Evolutionary conservation across 148 eudicot species (phyloP).

Genomic region (Heliosperma pusillum): DNA sequence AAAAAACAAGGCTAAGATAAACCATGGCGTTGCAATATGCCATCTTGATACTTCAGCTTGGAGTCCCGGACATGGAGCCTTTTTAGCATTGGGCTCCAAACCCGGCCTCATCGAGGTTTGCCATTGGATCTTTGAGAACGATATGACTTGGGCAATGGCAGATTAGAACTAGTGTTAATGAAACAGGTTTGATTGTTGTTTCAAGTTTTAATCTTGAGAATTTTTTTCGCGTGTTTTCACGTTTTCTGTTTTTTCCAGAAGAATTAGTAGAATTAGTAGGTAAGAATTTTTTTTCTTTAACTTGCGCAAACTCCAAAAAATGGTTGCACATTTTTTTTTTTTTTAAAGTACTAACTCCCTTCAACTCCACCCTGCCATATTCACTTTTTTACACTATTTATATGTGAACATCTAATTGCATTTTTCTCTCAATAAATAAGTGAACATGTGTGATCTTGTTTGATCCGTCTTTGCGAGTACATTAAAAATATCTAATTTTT

Average conservation of each 20-base stretch:
- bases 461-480: too few species aligned
- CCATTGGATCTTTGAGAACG: constrained; percentile 94
- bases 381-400: too few species aligned
- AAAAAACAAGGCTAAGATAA: constrained; percentile 47
- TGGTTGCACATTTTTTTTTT: too few species aligned
- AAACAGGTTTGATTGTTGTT: not conserved
- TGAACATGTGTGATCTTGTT: too few species aligned
- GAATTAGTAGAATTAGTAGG: not conserved
- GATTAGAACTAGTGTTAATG: constrained; percentile 21
- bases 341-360: too few species aligned
- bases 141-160: constrained; percentile 71
- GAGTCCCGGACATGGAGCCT: constrained; percentile 80
- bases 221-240: not conserved
- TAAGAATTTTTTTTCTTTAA: too few species aligned
- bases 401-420: too few species aligned
- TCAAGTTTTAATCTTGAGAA: not conserved
- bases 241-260: not conserved
- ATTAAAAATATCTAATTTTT: too few species aligned
- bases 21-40: constrained; percentile 74
- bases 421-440: too few species aligned
- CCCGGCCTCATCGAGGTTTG: constrained; percentile 93
- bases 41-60: constrained; percentile 83
- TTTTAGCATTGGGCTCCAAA: constrained; percentile 56
- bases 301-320: too few species aligned
- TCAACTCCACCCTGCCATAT: too few species aligned